Evolutionary conservation across 2,329 filamentous ascomycete genomes (phyloP).

Genomic region (Elsinoe arachidis): DNA sequence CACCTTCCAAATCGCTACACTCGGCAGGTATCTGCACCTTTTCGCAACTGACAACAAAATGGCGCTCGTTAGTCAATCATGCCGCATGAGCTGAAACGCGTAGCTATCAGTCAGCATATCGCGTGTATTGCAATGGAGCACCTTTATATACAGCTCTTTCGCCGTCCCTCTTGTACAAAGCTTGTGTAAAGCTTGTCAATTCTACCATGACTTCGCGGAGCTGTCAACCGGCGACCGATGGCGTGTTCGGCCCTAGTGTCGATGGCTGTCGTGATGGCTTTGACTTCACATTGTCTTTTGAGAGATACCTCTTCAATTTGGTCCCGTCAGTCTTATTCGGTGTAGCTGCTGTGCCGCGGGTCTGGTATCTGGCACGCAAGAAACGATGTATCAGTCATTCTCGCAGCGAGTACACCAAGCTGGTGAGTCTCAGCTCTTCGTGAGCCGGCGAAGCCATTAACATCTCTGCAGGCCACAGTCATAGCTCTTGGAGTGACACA

Average conservation of each 20-base stretch:
- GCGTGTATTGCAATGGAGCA: background rate
- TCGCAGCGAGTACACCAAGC: conserved; percentile 12
- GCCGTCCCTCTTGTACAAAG: background rate
- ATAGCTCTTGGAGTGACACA: conserved; percentile 3
- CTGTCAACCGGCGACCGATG: conserved; percentile 1
- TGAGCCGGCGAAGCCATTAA: background rate
- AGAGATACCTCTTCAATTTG: conserved; percentile 28
- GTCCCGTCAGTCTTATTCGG: conserved; percentile 26
- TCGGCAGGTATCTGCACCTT: background rate
- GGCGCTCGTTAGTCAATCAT: background rate
- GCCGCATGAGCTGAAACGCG: background rate
- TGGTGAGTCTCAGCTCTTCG: background rate
- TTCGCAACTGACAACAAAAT: background rate
- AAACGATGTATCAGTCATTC: conserved; percentile 18
- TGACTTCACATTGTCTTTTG: conserved; percentile 32
- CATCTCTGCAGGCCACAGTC: background rate
- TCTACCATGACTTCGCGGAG: background rate
- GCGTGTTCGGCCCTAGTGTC: conserved; percentile 13
- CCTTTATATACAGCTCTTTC: background rate
- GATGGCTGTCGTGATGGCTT: conserved; percentile 25
- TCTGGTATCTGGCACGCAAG: conserved; percentile 24
- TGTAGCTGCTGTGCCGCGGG: conserved; percentile 23
- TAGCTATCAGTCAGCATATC: background rate
- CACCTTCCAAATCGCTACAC: background rate
- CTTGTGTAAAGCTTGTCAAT: background rate